These are phyloP conservation scores for Didymella exigua DNA, from an alignment of 2,329 filamentous ascomycete genomes.

Conservation along the genomic window DNA sequence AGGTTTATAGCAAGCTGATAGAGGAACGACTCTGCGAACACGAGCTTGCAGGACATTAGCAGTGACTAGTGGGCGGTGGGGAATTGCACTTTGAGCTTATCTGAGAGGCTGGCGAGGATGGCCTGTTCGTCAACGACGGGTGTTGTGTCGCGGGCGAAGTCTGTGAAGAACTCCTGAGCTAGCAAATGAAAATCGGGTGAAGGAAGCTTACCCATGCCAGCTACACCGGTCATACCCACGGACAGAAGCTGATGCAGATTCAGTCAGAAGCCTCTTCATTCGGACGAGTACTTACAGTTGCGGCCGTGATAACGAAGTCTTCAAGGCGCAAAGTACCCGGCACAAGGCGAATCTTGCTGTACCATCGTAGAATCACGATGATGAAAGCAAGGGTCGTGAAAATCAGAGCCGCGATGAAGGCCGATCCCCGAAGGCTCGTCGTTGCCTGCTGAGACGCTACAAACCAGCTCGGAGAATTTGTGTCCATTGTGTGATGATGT, in stretches of 20 bases:
- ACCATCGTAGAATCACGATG: conserved; percentile 35
- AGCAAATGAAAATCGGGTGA: background rate
- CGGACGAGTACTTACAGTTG: conserved; percentile 38
- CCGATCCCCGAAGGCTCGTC: conserved; percentile 29
- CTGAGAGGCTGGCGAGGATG: conserved; percentile 8
- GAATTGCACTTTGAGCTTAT: conserved; percentile 26
- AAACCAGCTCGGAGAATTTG: conserved; percentile 32
- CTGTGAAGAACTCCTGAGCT: background rate
- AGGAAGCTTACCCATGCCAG: conserved; percentile 27
- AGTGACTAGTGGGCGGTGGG: background rate
- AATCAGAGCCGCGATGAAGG: conserved; percentile 32
- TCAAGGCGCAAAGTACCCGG: conserved; percentile 24
- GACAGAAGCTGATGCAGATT: conserved; percentile 30
- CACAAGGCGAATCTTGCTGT: conserved; percentile 28
- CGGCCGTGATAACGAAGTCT: conserved; percentile 36
- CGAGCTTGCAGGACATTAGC: conserved; percentile 26
- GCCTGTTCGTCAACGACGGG: background rate
- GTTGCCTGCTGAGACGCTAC: conserved; percentile 28
- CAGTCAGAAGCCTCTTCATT: too few relatives aligned
- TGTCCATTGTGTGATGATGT: conserved; percentile 16
- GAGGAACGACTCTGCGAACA: conserved; percentile 38
- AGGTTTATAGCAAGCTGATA: conserved; percentile 43
- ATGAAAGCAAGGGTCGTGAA: conserved; percentile 34
- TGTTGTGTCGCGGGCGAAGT: conserved; percentile 8
- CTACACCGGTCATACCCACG: conserved; percentile 32